Conservation (phyloP, 108 stramenopile species). For the Skeletonema grethae region DNA sequence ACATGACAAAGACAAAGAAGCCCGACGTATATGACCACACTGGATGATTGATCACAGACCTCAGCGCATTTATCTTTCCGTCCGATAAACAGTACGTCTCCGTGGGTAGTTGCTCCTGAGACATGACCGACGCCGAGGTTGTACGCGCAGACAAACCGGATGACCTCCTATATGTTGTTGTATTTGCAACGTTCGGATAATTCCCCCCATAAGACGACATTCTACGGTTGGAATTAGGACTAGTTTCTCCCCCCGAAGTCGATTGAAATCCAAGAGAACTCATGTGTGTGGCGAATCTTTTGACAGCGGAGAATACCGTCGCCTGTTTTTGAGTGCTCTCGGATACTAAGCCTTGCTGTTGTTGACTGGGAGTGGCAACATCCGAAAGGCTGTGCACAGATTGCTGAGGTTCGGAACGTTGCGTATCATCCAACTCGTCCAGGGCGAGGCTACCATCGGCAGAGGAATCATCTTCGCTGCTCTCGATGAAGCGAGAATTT, state of each 20-base stretch:
- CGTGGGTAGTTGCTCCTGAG: not conserved
- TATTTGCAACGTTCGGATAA: not conserved
- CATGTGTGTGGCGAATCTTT: not conserved
- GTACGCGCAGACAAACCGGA: not conserved
- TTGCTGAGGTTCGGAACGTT: not conserved
- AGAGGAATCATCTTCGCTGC: conserved; percentile 1
- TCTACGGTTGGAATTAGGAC: not conserved
- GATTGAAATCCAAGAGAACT: not conserved
- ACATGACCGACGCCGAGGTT: not conserved
- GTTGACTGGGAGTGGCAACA: not conserved
- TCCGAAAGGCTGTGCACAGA: not conserved
- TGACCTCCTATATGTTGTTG: not conserved
- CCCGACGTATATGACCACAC: conserved; percentile 38
- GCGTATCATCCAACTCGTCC: not conserved
- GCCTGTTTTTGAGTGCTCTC: not conserved
- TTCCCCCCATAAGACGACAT: not conserved
- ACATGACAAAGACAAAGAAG: conserved; percentile 47
- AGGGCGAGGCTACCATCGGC: not conserved
- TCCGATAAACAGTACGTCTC: not conserved
- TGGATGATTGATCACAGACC: not conserved
- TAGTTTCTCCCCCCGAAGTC: not conserved
- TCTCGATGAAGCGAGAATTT: not conserved
- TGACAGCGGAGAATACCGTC: not conserved
- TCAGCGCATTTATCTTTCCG: conserved; percentile 1
- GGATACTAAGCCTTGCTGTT: not conserved